These are phyloP conservation scores for Solanum habrochaites DNA, from an alignment of 257 asterid species.

Conservation along the genomic window DNA sequence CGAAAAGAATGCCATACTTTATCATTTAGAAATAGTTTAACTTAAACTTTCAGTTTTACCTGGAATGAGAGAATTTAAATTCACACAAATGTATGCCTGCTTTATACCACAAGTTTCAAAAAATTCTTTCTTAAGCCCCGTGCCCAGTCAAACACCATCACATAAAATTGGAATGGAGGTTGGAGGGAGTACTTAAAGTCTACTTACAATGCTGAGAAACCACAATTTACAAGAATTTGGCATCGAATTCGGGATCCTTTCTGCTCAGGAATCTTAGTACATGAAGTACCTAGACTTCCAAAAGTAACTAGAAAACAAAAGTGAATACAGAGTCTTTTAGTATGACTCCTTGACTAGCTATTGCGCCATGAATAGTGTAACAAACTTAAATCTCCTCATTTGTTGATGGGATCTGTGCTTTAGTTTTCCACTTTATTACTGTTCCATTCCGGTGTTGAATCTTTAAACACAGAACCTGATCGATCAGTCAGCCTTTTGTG, in stretches of 20 bases:
- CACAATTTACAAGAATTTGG: background rate
- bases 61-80: background rate
- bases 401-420: background rate
- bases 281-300: background rate
- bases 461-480: background rate
- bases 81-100: background rate
- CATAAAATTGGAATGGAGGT: background rate
- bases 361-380: background rate
- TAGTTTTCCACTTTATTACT: background rate
- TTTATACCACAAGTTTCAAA: background rate
- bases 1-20: background rate
- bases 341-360: background rate
- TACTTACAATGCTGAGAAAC: background rate
- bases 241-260: background rate
- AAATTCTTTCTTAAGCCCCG: background rate
- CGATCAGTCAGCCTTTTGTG: background rate
- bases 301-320: background rate
- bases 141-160: background rate
- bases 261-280: background rate
- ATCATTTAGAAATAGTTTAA: background rate
- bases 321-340: background rate
- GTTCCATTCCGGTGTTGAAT: background rate
- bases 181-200: background rate
- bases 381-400: background rate
- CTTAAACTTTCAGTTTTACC: background rate